Evolutionary conservation across 148 eudicot species (phyloP).

Genomic region (Amaranthus hypochondriacus): DNA sequence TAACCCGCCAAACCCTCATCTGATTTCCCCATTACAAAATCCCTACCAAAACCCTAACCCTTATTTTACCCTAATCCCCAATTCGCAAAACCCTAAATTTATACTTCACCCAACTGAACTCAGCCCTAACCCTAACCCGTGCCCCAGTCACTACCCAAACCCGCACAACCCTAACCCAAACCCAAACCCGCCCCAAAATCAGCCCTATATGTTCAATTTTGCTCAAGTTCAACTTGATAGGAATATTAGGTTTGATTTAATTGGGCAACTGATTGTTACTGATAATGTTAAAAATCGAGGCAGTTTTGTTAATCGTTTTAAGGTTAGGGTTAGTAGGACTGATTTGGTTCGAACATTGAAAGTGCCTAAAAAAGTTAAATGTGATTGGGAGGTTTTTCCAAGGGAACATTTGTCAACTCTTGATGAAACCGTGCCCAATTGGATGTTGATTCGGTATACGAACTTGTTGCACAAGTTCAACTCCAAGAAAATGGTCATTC

Average conservation of each 20-base stretch:
- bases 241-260: constrained; percentile 44
- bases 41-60: too few species aligned
- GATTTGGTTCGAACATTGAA: constrained; percentile 63
- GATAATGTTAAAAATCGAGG: constrained; percentile 28
- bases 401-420: constrained; percentile 46
- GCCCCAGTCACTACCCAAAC: too few species aligned
- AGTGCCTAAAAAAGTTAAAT: constrained; percentile 40
- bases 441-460: constrained; percentile 38
- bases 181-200: background rate
- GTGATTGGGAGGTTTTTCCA: constrained; percentile 34
- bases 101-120: background rate
- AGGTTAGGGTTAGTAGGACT: constrained; percentile 47
- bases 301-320: constrained; percentile 42
- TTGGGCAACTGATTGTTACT: constrained; percentile 48
- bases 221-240: constrained; percentile 52
- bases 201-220: constrained; percentile 65
- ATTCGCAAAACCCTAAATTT: constrained; percentile 4
- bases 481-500: too few species aligned
- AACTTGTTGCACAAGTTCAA: too few species aligned
- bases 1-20: background rate
- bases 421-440: constrained; percentile 52
- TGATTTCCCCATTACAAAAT: too few species aligned
- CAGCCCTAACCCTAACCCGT: too few species aligned
- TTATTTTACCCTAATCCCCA: background rate
- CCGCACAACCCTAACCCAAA: background rate